Percentiles rank a stretch among this genome's conserved stretches.
Conservation (phyloP, 1,284 basidiomycete species). For the Tilletia caries region DNA sequence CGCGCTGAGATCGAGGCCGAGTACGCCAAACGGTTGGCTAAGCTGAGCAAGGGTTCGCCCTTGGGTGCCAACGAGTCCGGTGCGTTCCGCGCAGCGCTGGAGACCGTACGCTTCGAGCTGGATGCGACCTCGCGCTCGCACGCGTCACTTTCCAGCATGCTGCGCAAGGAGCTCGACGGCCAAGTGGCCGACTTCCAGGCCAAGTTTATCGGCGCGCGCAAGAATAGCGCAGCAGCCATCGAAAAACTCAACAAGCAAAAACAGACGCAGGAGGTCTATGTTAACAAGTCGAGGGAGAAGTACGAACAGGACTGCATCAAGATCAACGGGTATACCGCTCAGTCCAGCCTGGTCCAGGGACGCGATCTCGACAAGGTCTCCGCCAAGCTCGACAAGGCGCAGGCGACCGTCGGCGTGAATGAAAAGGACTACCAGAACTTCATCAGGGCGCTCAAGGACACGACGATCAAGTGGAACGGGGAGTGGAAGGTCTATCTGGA, state of each 20-base stretch:
- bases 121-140: conserved; percentile 74
- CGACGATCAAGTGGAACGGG: conserved; percentile 79
- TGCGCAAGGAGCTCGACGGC: conserved; percentile 73
- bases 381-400: conserved; percentile 79
- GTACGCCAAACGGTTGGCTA: conserved; percentile 80
- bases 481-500: conserved; percentile 71
- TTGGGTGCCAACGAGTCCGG: conserved; percentile 88
- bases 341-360: conserved; percentile 86
- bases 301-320: conserved; percentile 90
- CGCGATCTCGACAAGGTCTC: conserved; percentile 87
- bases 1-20: conserved; percentile 87
- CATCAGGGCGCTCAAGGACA: conserved; percentile 74
- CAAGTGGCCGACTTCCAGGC: conserved; percentile 44
- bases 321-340: conserved; percentile 93
- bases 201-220: conserved; percentile 11
- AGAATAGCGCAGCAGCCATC: conserved; percentile 20
- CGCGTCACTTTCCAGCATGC: conserved; percentile 67
- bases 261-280: conserved; percentile 49
- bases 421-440: conserved; percentile 77
- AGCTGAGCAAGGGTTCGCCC: conserved; percentile 68
- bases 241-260: conserved; percentile 51
- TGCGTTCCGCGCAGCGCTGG: conserved; percentile 63
- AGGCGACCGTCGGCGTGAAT: conserved; percentile 81
- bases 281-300: conserved; percentile 72
- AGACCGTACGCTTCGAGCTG: conserved; percentile 76